Evolutionary conservation across 2,329 filamentous ascomycete species (phyloP).

Genomic region (Rugonectria rugulosa): DNA sequence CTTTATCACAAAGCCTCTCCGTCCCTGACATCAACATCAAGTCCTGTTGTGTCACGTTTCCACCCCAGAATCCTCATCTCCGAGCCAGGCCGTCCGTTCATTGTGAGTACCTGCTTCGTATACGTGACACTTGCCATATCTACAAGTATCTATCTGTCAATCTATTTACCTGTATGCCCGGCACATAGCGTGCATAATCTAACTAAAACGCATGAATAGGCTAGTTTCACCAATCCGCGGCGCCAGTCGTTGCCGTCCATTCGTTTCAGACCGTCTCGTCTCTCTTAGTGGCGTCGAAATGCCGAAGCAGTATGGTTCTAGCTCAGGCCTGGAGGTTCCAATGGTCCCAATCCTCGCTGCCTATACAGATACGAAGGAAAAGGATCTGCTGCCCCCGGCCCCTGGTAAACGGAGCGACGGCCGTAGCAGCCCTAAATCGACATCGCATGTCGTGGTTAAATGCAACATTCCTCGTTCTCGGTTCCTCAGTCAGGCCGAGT

Average conservation of each 20-base stretch:
- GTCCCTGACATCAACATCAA: background rate
- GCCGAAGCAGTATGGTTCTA: background rate
- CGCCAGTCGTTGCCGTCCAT: background rate
- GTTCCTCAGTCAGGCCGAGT: constrained; percentile 53
- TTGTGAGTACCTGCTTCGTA: background rate
- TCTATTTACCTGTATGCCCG: no score
- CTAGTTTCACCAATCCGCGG: constrained; percentile 6
- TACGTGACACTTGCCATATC: no score
- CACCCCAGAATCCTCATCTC: background rate
- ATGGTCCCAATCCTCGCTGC: no score
- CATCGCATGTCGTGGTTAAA: background rate
- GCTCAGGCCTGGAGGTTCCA: background rate
- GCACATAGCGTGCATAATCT: background rate
- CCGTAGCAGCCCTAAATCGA: background rate
- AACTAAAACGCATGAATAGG: constrained; percentile 5
- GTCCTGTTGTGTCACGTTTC: background rate
- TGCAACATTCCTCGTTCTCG: constrained; percentile 39
- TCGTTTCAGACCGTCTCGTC: background rate
- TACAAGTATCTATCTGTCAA: no score
- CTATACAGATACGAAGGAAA: background rate
- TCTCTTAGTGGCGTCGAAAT: background rate
- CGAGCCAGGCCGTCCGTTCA: background rate
- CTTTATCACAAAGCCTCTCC: background rate
- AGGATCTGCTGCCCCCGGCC: background rate
- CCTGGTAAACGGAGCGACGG: background rate